Evolutionary conservation across 1,139 yeast genomes (phyloP), one percentile per base, ranked within the genome.

Genomic region (Diutina rugosa): DNA sequence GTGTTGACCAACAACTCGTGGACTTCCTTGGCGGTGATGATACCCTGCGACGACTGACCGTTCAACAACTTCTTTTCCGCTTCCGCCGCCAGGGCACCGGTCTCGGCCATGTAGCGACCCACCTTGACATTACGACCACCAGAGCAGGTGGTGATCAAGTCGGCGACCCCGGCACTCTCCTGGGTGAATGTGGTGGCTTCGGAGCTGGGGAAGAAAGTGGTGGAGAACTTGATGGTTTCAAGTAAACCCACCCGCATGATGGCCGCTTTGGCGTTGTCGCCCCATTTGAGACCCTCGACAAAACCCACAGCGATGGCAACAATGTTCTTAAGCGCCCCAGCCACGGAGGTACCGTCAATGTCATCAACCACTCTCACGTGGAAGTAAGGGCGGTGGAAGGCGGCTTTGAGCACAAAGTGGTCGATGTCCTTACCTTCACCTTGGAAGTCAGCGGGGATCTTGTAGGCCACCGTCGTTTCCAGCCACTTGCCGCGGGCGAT

Each of bases 271-370:
- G 98, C 97, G 68, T 91, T 91, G 74, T 90, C 96, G 69, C 98
- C 98, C 97, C 98, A 91, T 58, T 96, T 96, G 60, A 87, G 80
- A 63, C 97, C 97, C 72, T 89, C 96, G 60, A 90, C 97, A 68
- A 90, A 87, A 56, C 97, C 98, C 57, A 95, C 96, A 58, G 95
- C 90, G 66, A 89, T 78, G 56, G 97, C 97, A 63, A 90, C 89
- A 47, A 91, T 90, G 72, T 91, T 91, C 76, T 91, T 91, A 69
- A 91, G 79, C 5, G 98, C 98, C 65, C 97, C 98, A 49, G 96
- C 95, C 62, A 91, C 81, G 18, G 96, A 87, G 58, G 90, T 91
- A 67, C 98, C 98, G 35, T 93, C 93, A 58, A 90, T 93, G 69
- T 91, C 98, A 60, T 85, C 83, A 58, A 89, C 81, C 58, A 90